Conservation (phyloP, 2,329 filamentous ascomycete species). For the Pestalotiopsis sp. region DNA sequence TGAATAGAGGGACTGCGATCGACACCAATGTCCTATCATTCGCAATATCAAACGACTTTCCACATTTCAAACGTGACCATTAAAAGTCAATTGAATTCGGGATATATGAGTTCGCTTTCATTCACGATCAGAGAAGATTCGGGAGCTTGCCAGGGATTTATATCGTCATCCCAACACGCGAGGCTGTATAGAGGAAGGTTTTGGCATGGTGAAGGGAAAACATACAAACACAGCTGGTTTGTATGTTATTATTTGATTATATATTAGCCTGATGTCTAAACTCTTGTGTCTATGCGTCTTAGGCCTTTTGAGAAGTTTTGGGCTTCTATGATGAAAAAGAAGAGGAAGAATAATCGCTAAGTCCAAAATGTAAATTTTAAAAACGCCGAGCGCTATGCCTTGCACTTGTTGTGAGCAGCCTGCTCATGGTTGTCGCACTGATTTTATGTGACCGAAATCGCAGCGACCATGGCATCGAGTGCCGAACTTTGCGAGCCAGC, state of each 20-base stretch:
- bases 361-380: not conserved
- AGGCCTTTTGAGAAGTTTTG: not conserved
- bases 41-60: not conserved
- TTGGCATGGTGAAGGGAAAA: not conserved
- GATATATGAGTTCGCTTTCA: too few species aligned
- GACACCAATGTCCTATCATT: not conserved
- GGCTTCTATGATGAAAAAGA: not conserved
- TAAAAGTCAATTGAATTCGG: too few species aligned
- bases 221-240: not conserved
- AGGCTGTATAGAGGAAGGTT: not conserved
- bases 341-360: not conserved
- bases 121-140: too few species aligned
- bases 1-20: not conserved
- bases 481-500: constrained; percentile 33
- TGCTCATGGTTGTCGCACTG: not conserved
- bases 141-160: too few species aligned
- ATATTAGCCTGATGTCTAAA: not conserved
- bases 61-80: too few species aligned
- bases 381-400: not conserved
- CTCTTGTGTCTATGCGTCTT: not conserved
- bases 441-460: constrained; percentile 26
- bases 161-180: not conserved
- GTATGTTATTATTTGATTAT: not conserved
- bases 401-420: not conserved
- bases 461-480: constrained; percentile 30